Conservation (phyloP, 2,329 filamentous ascomycete species). For the Didymosphaeria variabile region DNA sequence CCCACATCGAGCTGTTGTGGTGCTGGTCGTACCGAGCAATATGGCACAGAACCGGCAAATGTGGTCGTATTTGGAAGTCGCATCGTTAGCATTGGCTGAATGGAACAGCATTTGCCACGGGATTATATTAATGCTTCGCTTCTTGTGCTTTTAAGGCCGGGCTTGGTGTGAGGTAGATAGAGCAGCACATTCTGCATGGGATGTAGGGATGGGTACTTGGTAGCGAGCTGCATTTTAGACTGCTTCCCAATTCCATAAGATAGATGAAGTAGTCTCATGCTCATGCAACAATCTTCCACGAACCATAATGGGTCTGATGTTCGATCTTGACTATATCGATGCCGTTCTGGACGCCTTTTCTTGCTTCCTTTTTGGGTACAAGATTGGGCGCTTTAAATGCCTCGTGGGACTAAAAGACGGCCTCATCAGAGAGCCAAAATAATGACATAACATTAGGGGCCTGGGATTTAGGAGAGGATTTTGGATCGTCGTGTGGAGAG, state of each 20-base stretch:
- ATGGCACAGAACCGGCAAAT: conserved; percentile 6
- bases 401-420: background rate
- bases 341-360: background rate
- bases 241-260: background rate
- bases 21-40: background rate
- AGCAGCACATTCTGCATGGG: background rate
- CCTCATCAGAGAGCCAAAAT: too few species aligned
- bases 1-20: conserved; percentile 6
- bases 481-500: background rate
- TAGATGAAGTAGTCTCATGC: background rate
- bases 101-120: background rate
- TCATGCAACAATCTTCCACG: background rate
- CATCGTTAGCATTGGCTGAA: background rate
- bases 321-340: background rate
- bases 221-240: background rate
- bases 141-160: background rate
- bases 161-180: background rate
- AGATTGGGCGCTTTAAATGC: background rate
- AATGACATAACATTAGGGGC: too few species aligned
- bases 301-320: background rate
- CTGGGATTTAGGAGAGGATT: background rate
- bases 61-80: background rate
- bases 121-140: background rate
- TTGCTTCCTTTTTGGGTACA: background rate
- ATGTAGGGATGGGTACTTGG: background rate